A percentile compares a stretch with the other conserved stretches of the same genome.
phyloP scores from a whole-genome alignment of 192 early-diverging fungal species.

The Allomyces arbusculus region DNA sequence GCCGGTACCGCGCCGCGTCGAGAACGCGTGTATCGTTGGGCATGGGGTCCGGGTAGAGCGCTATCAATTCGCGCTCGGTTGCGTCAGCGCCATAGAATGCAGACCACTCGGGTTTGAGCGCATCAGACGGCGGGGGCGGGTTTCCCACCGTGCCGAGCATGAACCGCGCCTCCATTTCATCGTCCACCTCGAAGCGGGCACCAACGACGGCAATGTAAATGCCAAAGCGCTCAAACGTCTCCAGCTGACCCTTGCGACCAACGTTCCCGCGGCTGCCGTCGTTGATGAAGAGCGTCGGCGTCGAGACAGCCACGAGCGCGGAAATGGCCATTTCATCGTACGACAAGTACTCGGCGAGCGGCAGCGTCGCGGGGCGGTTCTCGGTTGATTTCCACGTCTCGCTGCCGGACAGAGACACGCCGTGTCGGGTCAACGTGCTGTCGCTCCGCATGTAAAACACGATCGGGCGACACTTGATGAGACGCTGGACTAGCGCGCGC shows the following conservation, averaged over 20 bases:
- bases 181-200: constrained; percentile 9
- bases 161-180: constrained; percentile 7
- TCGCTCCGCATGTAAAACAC: constrained; percentile 8
- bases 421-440: constrained; percentile 7
- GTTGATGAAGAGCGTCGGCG: constrained; percentile 14
- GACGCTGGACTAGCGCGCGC: constrained; percentile 5
- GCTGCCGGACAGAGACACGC: background rate
- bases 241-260: background rate
- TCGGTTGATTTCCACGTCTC: background rate
- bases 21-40: too few relatives aligned
- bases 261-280: constrained; percentile 7
- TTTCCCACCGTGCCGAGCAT: background rate
- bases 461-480: constrained; percentile 11
- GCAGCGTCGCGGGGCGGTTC: background rate
- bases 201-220: constrained; percentile 14
- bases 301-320: constrained; percentile 10
- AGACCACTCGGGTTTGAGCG: too few relatives aligned
- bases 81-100: too few relatives aligned
- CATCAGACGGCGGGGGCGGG: too few relatives aligned
- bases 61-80: too few relatives aligned
- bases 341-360: constrained; percentile 11
- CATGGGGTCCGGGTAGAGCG: too few relatives aligned
- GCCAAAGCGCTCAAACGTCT: constrained; percentile 4
- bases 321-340: constrained; percentile 17
- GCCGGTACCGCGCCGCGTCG: background rate